phyloP scores from a whole-genome alignment of 2,329 filamentous ascomycete genomes.

The Exophiala spinifera region DNA sequence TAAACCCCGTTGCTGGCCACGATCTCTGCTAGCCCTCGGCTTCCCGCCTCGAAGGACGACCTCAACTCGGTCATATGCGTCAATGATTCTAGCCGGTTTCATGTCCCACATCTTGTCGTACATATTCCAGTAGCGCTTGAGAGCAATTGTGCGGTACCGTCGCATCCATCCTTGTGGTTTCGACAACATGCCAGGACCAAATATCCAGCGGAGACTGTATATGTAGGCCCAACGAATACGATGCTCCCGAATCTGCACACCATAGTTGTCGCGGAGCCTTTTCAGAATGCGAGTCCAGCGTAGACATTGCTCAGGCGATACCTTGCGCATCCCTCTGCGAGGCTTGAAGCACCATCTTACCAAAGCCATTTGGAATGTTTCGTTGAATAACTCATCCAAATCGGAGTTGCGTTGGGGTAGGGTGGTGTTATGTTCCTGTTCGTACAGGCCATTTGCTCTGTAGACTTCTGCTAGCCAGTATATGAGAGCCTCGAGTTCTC shows the following conservation, averaged over 20 bases:
- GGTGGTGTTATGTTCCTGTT: background rate
- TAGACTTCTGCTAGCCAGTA: constrained; percentile 26
- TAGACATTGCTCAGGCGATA: constrained; percentile 19
- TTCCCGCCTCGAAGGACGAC: constrained; percentile 5
- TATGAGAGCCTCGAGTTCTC: constrained; percentile 14
- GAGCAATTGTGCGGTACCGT: constrained; percentile 2
- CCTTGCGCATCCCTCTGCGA: constrained; percentile 10
- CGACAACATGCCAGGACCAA: constrained; percentile 3
- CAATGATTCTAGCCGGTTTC: constrained; percentile 11
- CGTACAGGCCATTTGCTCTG: constrained; percentile 9
- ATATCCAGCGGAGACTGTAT: constrained; percentile 13
- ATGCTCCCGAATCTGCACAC: constrained; percentile 16
- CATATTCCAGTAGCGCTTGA: constrained; percentile 14
- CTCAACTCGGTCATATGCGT: constrained; percentile 4
- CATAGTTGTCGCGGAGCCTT: constrained; percentile 17
- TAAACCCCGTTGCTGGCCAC: background rate
- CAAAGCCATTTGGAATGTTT: constrained; percentile 45
- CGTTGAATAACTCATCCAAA: constrained; percentile 43
- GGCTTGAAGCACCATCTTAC: constrained; percentile 49
- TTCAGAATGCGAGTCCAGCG: constrained; percentile 22
- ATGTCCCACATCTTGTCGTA: constrained; percentile 24
- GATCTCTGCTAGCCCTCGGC: background rate
- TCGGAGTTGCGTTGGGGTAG: constrained; percentile 4
- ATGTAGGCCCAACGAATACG: constrained; percentile 18
- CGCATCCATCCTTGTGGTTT: constrained; percentile 7